Evolutionary conservation across 495 filamentous ascomycete genomes (phyloP), one percentile per base, ranked within the genome.

Genomic region (Hypoxylon subgilvum): DNA sequence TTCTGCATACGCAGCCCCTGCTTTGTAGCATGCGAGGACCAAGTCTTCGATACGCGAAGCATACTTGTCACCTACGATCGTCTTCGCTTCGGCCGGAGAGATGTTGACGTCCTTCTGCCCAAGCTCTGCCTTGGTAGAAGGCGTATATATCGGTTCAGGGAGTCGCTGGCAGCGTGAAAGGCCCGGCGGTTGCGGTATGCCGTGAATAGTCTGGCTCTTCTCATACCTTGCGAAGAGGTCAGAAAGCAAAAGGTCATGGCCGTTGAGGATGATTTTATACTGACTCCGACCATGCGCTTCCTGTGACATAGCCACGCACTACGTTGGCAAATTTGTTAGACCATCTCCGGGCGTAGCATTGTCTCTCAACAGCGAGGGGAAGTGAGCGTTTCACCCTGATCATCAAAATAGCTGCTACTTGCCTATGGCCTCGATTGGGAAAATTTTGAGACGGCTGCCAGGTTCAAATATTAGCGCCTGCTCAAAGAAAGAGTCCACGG

Each of bases 31-130:
- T 44, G 80, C 52, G 25, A 97, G 65, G 6, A 88, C 84, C 7
- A 96, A 77, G 14, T 83, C 72, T 72, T 91, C 86, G 57, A 98
- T 87, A 34, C 78, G 82, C 6, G 79, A 70, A n/a, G 92, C 92
- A 56, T 92, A 87, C 27, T 82, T 79, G 13, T 84, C 75, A 14
- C 93, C 94, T 7, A 96, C 78, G 47, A 96, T 84, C 47, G 79
- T 62, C 21, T 53, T 57, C 19, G 74, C 79, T 16, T 88, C 88
- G 72, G 88, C 72, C 0, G 86, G 87, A 51, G 85, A 82, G 59
- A 98, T 97, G 72, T 98, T 97, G 76, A 93, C 88, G 75, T 98
- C 94, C 57, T 96, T 84, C 49, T 84, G 76, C 1, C 93, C 93
- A 49, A 79, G 76, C 66, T 90, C 88, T 0, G 94, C 94, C 78